Evolutionary conservation across 2,329 filamentous ascomycete species (phyloP), one percentile per base, ranked within the genome.

Genomic region (Microascus cirrosus): DNA sequence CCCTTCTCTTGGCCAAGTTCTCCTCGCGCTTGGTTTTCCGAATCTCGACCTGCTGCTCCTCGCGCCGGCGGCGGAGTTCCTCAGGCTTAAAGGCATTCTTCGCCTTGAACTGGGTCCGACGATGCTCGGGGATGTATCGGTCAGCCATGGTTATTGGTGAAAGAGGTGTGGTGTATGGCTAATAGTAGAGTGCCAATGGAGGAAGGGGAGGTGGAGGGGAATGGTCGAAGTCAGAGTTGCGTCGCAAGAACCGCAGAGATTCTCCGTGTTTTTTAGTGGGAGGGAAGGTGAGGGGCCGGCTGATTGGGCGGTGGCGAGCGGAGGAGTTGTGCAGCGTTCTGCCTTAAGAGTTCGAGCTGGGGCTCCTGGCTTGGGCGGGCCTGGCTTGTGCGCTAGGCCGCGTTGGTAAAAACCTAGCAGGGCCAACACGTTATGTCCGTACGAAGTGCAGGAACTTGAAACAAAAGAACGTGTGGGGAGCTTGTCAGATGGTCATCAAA

Each of bases 21-120:
- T 99, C 94, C 77, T 99, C 94, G 71, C 94, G 87, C 85, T 97
- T 97, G 64, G 92, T 90, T 79, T 95, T 96, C 73, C 94, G 87
- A 71, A 99, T 99, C 79, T 99, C 94, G 64, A 99, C 94, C 78
- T 97, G 94, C 76, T 96, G 92, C 77, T 99, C 94, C 74, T 99
- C 94, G 71, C 94, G 94, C 72, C 94, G 94, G 70, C 94, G 92
- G 72, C 94, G 90, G 65, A 99, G 87, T 80, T 99, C 94, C 74
- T 99, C 94, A 68, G 93, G 93, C 85, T 96, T 96, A 83, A 99
- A 97, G 69, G 90, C 90, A 77, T 90, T 93, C 84, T 96, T 96
- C 58, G 94, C 94, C 87, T 99, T 99, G 86, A 96, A 99, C 79
- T 96, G 92, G 65, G 90, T 96, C 72, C 94, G 92, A 74, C 94